Conservation (phyloP, 805 yeast species). For the Candida coquimbonensis region DNA sequence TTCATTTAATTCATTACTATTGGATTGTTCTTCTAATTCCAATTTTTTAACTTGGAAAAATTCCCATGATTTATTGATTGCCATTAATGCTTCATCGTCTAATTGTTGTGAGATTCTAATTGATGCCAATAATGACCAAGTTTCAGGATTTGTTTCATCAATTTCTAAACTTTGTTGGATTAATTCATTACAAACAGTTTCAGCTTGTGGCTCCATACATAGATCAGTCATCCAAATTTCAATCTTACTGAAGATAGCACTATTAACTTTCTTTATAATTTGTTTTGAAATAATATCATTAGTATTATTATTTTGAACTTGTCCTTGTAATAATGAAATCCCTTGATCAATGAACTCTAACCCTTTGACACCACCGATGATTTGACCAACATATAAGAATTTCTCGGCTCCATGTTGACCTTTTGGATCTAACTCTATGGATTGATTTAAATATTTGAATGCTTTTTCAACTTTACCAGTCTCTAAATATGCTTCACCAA, state of each 20-base stretch:
- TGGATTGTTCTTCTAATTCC: constrained; percentile 36
- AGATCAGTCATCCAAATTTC: constrained; percentile 98
- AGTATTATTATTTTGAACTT: constrained; percentile 24
- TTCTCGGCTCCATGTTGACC: constrained; percentile 70
- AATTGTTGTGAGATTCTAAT: constrained; percentile 84
- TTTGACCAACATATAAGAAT: constrained; percentile 85
- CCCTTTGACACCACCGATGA: constrained; percentile 78
- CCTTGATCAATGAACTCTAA: constrained; percentile 57
- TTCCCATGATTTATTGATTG: constrained; percentile 66
- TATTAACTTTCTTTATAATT: constrained; percentile 54
- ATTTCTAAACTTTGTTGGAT: constrained; percentile 58
- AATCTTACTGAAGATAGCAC: constrained; percentile 76
- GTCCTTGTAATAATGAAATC: constrained; percentile 40
- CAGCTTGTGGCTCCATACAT: constrained; percentile 92
- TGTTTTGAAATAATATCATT: constrained; percentile 21
- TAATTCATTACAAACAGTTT: constrained; percentile 64
- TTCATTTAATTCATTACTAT: constrained; percentile 29
- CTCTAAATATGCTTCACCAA: constrained; percentile 78
- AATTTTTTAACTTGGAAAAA: constrained; percentile 49
- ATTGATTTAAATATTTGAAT: constrained; percentile 47
- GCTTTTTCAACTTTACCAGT: constrained; percentile 75
- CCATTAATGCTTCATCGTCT: constrained; percentile 62
- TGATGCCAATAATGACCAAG: constrained; percentile 76
- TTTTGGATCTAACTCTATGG: constrained; percentile 63
- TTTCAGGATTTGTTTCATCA: constrained; percentile 57